Percentiles rank a stretch among this genome's conserved stretches.
Evolutionary conservation across 257 asterid species (phyloP).

Genomic region (Gentiana dahurica): DNA sequence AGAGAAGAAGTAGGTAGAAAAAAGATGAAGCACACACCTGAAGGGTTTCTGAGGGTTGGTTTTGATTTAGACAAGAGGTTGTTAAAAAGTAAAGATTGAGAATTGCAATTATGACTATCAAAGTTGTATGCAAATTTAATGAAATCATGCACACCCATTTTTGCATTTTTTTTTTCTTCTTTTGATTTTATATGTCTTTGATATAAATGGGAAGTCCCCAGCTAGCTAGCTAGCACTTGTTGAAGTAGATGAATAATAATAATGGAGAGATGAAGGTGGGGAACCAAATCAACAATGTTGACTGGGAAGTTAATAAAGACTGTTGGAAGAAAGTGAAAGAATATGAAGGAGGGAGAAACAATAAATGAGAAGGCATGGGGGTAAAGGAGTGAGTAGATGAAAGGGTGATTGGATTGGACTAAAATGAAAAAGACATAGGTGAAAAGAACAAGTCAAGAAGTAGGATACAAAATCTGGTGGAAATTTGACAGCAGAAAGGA

Average conservation of each 20-base stretch:
- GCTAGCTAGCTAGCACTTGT: too few relatives aligned
- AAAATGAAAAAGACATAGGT: conserved; percentile 16
- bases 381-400: background rate
- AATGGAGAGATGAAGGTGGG: background rate
- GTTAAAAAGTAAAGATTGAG: conserved; percentile 26
- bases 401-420: background rate
- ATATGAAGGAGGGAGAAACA: background rate
- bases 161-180: conserved; percentile 32
- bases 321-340: background rate
- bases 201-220: too few relatives aligned
- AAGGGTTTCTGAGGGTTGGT: conserved; percentile 13
- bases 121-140: conserved; percentile 9
- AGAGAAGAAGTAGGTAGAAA: background rate
- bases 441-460: conserved; percentile 61
- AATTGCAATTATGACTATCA: conserved; percentile 12
- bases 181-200: too few relatives aligned
- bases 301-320: background rate
- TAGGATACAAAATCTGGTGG: conserved; percentile 24
- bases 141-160: conserved; percentile 40
- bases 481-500: conserved; percentile 17
- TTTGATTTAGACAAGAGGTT: conserved; percentile 16
- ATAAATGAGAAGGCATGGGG: background rate
- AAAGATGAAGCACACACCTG: conserved; percentile 6
- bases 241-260: background rate
- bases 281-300: background rate